Conservation (phyloP, 1,284 basidiomycete genomes). For the Lignosus rhinocerotis region DNA sequence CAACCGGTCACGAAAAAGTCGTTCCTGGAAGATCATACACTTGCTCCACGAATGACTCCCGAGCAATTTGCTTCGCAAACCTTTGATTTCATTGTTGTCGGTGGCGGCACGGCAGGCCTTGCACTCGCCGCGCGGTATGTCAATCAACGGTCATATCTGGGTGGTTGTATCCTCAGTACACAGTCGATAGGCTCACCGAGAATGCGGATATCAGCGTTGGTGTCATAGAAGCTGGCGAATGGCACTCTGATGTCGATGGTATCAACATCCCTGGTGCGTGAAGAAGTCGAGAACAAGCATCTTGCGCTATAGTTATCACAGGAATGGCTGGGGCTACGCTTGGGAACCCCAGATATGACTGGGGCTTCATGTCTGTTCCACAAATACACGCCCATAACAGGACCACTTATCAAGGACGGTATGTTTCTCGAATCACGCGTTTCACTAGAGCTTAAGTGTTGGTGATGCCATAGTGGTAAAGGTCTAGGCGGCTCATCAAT, state of each 20-base stretch:
- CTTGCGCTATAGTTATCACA: not conserved
- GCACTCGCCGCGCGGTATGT: conserved; percentile 9
- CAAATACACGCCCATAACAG: conserved; percentile 19
- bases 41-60: conserved; percentile 2
- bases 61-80: conserved; percentile 20
- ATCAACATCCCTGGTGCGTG: conserved; percentile 13
- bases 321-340: conserved; percentile 10
- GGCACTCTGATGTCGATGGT: conserved; percentile 25
- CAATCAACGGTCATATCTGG: too few relatives aligned
- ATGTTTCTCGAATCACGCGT: not conserved
- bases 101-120: conserved; percentile 15
- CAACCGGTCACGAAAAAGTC: too few relatives aligned
- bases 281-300: not conserved
- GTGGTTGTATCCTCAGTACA: not conserved
- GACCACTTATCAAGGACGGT: conserved; percentile 14
- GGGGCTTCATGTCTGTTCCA: conserved; percentile 22
- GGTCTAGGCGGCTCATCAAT: conserved; percentile 25
- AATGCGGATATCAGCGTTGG: conserved; percentile 38
- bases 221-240: conserved; percentile 33
- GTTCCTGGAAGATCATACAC: not conserved
- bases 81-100: conserved; percentile 32
- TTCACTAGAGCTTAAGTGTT: too few relatives aligned
- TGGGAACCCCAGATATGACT: conserved; percentile 19
- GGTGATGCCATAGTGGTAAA: conserved; percentile 12
- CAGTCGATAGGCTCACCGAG: conserved; percentile 36